Conservation (phyloP, 2,329 filamentous ascomycete genomes). For the Fusarium solani-melongenae region DNA sequence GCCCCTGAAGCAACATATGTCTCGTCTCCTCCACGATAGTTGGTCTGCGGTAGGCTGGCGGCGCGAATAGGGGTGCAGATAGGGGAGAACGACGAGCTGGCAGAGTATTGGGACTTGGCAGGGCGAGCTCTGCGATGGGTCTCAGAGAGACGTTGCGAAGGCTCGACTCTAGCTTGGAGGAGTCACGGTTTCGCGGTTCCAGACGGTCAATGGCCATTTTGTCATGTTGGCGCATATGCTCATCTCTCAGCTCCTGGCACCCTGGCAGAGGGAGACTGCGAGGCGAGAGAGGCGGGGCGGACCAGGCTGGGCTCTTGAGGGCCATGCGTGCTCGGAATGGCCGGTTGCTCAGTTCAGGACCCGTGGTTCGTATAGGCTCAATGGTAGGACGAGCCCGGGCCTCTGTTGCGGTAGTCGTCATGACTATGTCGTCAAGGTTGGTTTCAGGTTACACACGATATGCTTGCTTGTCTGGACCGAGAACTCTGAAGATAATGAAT, state of each 20-base stretch:
- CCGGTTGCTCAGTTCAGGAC: conserved; percentile 20
- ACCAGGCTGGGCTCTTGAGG: conserved; percentile 39
- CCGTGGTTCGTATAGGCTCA: conserved; percentile 38
- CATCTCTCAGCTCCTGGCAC: conserved; percentile 31
- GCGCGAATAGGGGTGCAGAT: conserved; percentile 33
- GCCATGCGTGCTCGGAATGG: conserved; percentile 18
- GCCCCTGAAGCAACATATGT: conserved; percentile 26
- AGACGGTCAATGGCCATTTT: conserved; percentile 25
- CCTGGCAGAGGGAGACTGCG: conserved; percentile 25
- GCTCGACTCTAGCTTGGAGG: conserved; percentile 12
- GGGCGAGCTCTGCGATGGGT: conserved; percentile 25
- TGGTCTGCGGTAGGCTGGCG: conserved; percentile 9
- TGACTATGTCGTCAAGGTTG: conserved; percentile 7
- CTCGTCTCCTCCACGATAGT: conserved; percentile 37
- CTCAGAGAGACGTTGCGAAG: conserved; percentile 23
- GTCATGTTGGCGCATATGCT: conserved; percentile 30
- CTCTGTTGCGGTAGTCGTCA: conserved; percentile 31
- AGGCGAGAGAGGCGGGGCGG: conserved; percentile 35
- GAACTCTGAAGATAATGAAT: background rate
- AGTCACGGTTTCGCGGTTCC: conserved; percentile 16
- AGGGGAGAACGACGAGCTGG: conserved; percentile 27
- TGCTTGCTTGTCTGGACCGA: background rate
- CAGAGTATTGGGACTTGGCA: conserved; percentile 16
- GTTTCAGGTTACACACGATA: conserved; percentile 4
- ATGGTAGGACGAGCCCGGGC: conserved; percentile 33